Evolutionary conservation across 2,329 filamentous ascomycete species (phyloP).

Genomic region (Aaosphaeria pasadenensis): DNA sequence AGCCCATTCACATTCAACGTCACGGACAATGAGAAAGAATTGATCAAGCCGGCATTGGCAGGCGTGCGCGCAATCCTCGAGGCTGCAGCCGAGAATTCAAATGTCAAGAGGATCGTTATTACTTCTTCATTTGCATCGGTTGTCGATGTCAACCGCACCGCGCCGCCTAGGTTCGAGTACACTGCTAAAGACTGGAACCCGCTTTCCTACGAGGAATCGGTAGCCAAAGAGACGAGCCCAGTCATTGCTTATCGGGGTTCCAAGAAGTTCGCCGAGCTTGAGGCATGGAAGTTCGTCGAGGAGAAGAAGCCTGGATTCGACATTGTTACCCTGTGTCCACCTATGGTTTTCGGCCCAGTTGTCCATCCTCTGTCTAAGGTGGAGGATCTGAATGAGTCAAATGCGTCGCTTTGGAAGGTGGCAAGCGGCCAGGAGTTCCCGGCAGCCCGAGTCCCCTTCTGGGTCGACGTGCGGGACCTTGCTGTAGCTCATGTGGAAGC

Average conservation of each 20-base stretch:
- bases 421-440: conserved; percentile 38
- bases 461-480: conserved; percentile 49
- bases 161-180: conserved; percentile 12
- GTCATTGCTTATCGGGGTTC: conserved; percentile 18
- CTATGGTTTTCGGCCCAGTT: conserved; percentile 24
- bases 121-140: conserved; percentile 14
- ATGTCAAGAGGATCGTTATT: conserved; percentile 16
- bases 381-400: conserved; percentile 18
- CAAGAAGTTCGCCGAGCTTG: conserved; percentile 24
- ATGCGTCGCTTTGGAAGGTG: conserved; percentile 18
- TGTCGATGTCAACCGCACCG: conserved; percentile 7
- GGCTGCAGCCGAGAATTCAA: conserved; percentile 10
- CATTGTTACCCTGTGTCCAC: conserved; percentile 21
- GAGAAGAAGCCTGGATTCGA: conserved; percentile 16
- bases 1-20: conserved; percentile 47
- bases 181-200: conserved; percentile 27
- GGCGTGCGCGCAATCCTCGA: conserved; percentile 44
- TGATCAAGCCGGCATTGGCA: conserved; percentile 47
- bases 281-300: conserved; percentile 21
- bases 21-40: conserved; percentile 45
- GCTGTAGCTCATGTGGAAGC: conserved; percentile 46
- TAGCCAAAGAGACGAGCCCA: conserved; percentile 7
- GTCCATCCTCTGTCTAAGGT: conserved; percentile 10
- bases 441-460: conserved; percentile 40
- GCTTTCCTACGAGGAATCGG: conserved; percentile 16